phyloP scores from a whole-genome alignment of 371 early-diverging fungal genomes.

The Mucor piriformis region DNA sequence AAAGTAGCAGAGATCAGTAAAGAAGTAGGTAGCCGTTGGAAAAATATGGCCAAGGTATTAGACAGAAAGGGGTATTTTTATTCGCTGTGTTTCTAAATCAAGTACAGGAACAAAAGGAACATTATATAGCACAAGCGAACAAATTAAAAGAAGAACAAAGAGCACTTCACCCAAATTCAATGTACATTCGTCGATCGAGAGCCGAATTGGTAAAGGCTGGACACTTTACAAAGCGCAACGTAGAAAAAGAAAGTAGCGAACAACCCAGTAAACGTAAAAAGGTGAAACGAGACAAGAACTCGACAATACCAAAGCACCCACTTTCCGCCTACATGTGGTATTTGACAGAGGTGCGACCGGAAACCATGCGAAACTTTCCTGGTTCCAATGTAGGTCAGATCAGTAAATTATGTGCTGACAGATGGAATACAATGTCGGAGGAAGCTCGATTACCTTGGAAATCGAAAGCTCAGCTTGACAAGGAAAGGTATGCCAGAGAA shows the following conservation, averaged over 20 bases:
- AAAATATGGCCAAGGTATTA: conserved; percentile 42
- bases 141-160: conserved; percentile 43
- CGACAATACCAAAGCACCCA: conserved; percentile 78
- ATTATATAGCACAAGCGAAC: conserved; percentile 44
- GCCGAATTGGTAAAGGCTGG: conserved; percentile 63
- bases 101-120: conserved; percentile 36
- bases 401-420: conserved; percentile 69
- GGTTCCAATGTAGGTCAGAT: conserved; percentile 76
- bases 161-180: conserved; percentile 61
- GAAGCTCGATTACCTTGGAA: conserved; percentile 65
- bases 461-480: conserved; percentile 68
- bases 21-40: conserved; percentile 65
- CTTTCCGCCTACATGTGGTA: conserved; percentile 79
- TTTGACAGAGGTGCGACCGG: conserved; percentile 66
- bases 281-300: conserved; percentile 53
- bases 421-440: conserved; percentile 69
- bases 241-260: conserved; percentile 9
- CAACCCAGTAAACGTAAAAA: conserved; percentile 17
- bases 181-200: conserved; percentile 72
- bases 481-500: conserved; percentile 76
- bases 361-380: conserved; percentile 61
- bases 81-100: neutral
- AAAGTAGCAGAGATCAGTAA: conserved; percentile 69
- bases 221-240: conserved; percentile 31
- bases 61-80: neutral